These are phyloP conservation scores for Candida tetrigidarum DNA, from an alignment of 1,139 yeast species.

Conservation along the genomic window DNA sequence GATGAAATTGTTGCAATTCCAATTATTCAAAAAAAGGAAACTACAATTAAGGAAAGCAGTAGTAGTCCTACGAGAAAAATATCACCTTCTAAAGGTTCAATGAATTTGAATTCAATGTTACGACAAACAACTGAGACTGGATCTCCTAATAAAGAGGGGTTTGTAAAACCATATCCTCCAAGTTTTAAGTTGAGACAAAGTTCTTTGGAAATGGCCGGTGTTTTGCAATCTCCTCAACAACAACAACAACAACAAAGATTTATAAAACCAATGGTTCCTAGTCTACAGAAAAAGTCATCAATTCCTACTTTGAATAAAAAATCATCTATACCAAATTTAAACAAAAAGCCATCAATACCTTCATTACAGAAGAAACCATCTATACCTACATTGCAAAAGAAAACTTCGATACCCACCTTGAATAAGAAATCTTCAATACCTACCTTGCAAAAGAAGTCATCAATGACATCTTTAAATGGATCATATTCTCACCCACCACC, in stretches of 20 bases:
- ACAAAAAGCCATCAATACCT: constrained; percentile 18
- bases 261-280: constrained; percentile 19
- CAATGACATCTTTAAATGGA: constrained; percentile 16
- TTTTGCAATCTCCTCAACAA: constrained; percentile 19
- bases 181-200: constrained; percentile 30
- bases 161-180: constrained; percentile 33
- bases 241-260: constrained; percentile 19
- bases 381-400: constrained; percentile 20
- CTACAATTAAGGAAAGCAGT: constrained; percentile 4
- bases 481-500: constrained; percentile 18
- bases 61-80: constrained; percentile 27
- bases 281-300: constrained; percentile 19
- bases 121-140: constrained; percentile 21
- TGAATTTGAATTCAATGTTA: constrained; percentile 40
- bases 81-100: constrained; percentile 45
- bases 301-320: constrained; percentile 21
- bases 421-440: constrained; percentile 19
- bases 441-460: constrained; percentile 20
- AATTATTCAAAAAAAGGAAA: constrained; percentile 7
- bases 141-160: constrained; percentile 23
- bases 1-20: constrained; percentile 25
- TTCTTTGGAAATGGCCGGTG: constrained; percentile 43
- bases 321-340: constrained; percentile 21
- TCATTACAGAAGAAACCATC: constrained; percentile 21
- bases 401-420: constrained; percentile 22